Percentiles rank a stretch among this genome's conserved stretches.
Conservation (phyloP, 2,329 filamentous ascomycete genomes). For the Penicillium carneum region DNA sequence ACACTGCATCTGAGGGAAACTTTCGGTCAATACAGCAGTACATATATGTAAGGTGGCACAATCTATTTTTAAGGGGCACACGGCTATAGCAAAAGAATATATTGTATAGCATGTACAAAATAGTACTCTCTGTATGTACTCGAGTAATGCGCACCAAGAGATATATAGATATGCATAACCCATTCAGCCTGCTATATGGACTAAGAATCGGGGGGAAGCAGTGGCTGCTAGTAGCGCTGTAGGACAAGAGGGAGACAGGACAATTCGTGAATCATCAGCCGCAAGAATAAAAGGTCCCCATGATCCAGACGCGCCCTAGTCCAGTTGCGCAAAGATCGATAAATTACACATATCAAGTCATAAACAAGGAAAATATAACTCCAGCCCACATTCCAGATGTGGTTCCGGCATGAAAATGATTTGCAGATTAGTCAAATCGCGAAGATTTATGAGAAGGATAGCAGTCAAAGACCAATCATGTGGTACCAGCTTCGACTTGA, state of each 20-base stretch:
- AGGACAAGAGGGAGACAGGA: neutral
- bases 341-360: constrained; percentile 35
- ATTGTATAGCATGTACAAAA: constrained; percentile 5
- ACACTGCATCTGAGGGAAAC: neutral
- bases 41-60: neutral
- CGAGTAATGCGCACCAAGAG: neutral
- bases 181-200: constrained; percentile 1
- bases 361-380: constrained; percentile 28
- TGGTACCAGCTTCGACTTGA: constrained; percentile 33
- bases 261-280: constrained; percentile 1
- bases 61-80: neutral
- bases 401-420: constrained; percentile 19
- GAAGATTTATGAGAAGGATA: neutral
- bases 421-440: constrained; percentile 11
- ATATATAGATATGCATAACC: neutral
- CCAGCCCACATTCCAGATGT: constrained; percentile 38
- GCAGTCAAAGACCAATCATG: constrained; percentile 12
- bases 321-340: constrained; percentile 8
- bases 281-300: neutral
- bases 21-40: neutral
- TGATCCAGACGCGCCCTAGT: constrained; percentile 1
- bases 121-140: neutral
- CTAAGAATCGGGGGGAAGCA: neutral
- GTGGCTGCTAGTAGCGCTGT: neutral
- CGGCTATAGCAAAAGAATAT: neutral